Conservation (phyloP, 257 asterid species). For the Nicotiana sylvestris region DNA sequence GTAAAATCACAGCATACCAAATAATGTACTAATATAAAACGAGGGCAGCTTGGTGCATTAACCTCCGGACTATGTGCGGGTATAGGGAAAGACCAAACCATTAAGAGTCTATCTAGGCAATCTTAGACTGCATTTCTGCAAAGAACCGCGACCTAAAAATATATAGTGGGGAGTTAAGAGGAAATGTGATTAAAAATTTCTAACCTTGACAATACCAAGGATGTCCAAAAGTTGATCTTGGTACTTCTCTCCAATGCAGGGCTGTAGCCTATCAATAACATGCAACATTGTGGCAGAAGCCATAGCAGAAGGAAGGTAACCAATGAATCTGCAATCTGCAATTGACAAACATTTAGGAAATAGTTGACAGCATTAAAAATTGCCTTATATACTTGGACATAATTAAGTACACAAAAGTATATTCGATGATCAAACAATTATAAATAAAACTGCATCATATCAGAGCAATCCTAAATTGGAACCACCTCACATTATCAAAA, state of each 20-base stretch:
- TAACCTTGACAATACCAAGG: constrained; percentile 72
- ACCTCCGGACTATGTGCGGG: too few relatives aligned
- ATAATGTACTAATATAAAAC: too few relatives aligned
- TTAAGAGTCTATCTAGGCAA: too few relatives aligned
- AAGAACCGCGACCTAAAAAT: too few relatives aligned
- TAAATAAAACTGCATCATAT: too few relatives aligned
- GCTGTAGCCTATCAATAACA: constrained; percentile 49
- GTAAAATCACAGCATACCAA: not conserved
- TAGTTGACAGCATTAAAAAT: not conserved
- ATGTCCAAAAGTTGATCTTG: constrained; percentile 53
- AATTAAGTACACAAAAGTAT: not conserved
- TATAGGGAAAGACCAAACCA: too few relatives aligned
- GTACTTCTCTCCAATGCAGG: constrained; percentile 45
- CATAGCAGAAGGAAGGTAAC: constrained; percentile 65
- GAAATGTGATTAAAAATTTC: not conserved
- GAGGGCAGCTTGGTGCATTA: too few relatives aligned
- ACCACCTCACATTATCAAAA: too few relatives aligned
- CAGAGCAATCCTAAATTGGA: too few relatives aligned
- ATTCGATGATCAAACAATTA: too few relatives aligned
- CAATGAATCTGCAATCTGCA: constrained; percentile 66
- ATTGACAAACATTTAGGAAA: not conserved
- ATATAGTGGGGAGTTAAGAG: not conserved
- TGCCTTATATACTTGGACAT: not conserved
- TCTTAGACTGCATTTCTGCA: too few relatives aligned
- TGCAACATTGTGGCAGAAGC: constrained; percentile 80